Evolutionary conservation across 805 yeast genomes (phyloP).

Genomic region (Maudiozyma barnettii): DNA sequence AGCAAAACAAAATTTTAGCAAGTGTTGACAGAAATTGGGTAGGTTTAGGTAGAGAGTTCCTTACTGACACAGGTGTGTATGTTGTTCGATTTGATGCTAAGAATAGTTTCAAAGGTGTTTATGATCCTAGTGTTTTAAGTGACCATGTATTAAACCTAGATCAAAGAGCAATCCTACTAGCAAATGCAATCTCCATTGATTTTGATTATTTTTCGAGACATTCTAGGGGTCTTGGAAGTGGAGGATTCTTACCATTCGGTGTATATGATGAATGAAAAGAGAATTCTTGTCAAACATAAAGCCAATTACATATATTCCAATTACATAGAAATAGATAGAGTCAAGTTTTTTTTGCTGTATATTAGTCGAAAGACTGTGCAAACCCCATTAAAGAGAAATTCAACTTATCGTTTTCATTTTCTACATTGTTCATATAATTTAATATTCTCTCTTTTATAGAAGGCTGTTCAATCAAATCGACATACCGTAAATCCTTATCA

Average conservation of each 20-base stretch:
- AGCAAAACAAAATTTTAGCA: constrained; percentile 49
- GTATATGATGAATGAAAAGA: constrained; percentile 17
- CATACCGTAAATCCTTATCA: constrained; percentile 21
- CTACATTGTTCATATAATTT: constrained; percentile 52
- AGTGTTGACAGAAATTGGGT: constrained; percentile 90
- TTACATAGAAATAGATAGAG: background rate
- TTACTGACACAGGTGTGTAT: constrained; percentile 93
- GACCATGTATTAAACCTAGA: constrained; percentile 48
- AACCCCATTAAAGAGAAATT: constrained; percentile 73
- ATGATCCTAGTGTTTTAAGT: constrained; percentile 34
- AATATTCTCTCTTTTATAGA: constrained; percentile 47
- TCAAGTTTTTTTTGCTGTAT: background rate
- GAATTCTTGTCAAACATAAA: background rate
- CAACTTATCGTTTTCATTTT: constrained; percentile 45
- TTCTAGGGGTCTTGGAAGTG: constrained; percentile 48
- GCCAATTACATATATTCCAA: background rate
- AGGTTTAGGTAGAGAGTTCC: constrained; percentile 84
- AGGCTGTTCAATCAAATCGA: constrained; percentile 46
- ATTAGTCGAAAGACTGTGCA: constrained; percentile 30
- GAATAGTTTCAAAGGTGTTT: constrained; percentile 51
- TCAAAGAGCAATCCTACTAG: constrained; percentile 78
- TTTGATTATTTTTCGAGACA: constrained; percentile 97
- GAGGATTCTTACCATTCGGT: constrained; percentile 28
- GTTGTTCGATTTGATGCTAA: constrained; percentile 71
- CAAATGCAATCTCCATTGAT: constrained; percentile 85